Evolutionary conservation across 2,329 filamentous ascomycete genomes (phyloP).

Genomic region (Westerdykella sp.): DNA sequence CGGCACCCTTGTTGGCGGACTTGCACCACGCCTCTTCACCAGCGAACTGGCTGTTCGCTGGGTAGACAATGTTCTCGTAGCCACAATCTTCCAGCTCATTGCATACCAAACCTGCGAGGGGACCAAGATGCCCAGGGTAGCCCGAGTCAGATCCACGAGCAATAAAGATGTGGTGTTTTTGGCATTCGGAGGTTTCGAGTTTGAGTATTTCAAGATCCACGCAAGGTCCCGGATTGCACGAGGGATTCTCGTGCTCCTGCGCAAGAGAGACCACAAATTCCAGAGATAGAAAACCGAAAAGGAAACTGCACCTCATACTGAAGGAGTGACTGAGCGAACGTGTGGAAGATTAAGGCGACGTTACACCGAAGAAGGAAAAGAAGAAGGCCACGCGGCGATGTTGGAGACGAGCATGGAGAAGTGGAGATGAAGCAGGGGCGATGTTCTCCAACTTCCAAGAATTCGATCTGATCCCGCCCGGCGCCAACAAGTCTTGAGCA

Average conservation of each 20-base stretch:
- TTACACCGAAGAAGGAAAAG: too few species aligned
- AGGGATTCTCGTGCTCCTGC: background rate
- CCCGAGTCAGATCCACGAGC: conserved; percentile 22
- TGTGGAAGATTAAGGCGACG: too few species aligned
- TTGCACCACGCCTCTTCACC: conserved; percentile 21
- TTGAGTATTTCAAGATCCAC: conserved; percentile 2
- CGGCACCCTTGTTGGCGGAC: conserved; percentile 20
- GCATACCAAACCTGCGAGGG: conserved; percentile 22
- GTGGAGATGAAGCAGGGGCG: too few species aligned
- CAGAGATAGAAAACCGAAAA: too few species aligned
- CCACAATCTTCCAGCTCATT: conserved; percentile 21
- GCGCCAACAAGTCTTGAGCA: too few species aligned
- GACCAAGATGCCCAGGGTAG: conserved; percentile 23
- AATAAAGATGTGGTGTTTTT: conserved; percentile 22
- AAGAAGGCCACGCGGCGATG: too few species aligned
- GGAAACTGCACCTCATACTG: too few species aligned
- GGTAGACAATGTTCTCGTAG: conserved; percentile 23
- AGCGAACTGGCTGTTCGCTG: conserved; percentile 12
- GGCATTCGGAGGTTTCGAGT: conserved; percentile 19
- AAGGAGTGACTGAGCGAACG: too few species aligned
- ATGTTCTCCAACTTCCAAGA: too few species aligned
- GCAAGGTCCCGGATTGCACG: background rate
- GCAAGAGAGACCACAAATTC: background rate
- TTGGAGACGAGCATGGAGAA: too few species aligned
- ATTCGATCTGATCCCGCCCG: too few species aligned